Evolutionary conservation across 192 early-diverging fungal species (phyloP), one percentile per base, ranked within the genome.

Genomic region (Rhizoclosmatium sp.): DNA sequence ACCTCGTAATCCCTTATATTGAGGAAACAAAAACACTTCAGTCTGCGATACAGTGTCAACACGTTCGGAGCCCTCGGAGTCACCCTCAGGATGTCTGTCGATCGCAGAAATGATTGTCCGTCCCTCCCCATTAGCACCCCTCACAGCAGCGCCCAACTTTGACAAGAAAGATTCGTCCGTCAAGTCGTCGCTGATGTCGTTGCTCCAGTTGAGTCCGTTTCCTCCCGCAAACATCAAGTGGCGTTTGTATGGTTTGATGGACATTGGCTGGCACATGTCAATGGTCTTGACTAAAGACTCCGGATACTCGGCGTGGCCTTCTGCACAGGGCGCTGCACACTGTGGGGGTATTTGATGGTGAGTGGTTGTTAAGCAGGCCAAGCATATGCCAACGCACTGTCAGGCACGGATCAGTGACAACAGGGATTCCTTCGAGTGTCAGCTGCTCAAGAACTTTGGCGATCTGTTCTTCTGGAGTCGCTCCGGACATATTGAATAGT

Each of bases 161-260:
- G 56, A 31, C 58, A 67, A 60, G 44, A 74, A 79, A 2, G 72
- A 46, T 14, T 80, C 78, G n/a, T n/a, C 23, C 9, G 44, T 4
- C 40, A 71, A 61, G 1, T 56, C 71, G 2, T 80, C 78, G 40
- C 87, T 85, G 2, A 89, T 46, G n/a, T 75, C 59, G 59, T 82
- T 82, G 12, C 70, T 56, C 87, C 87, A 89, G 3, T 16, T 40
- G 10, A 48, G 39, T 0, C 81, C 78, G 47, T 16, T 19, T 7
- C 85, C 84, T 2, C 48, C 73, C 42, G 73, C 23, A 69, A 86
- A 65, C 64, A 89, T 78, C 46, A 87, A 71, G 73, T 89, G 87
- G 19, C 76, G 82, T 42, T 64, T 75, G 80, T 89, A 89, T 51
- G 87, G 87, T 61, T 89, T 89, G 47, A 87, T 72, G 48, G 82